phyloP scores from a whole-genome alignment of 345 rosid genomes.

The thale cress (Arabidopsis thaliana) region TAIR10.1 NC_003076.8:831501-832000 shows the following conservation, averaged over 20 bases:
- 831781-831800: constrained; percentile 8
- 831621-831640: neutral
- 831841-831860: constrained; percentile 10
- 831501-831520: neutral
- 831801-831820: constrained; percentile 14
- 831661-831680: neutral
- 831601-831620: neutral
- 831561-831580: neutral
- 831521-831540: neutral
- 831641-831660: neutral
- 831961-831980: neutral
- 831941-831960: neutral
- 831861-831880: neutral
- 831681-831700: neutral
- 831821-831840: constrained; percentile 17
- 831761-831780: constrained; percentile 35
- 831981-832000: neutral
- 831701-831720: neutral
- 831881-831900: constrained; percentile 5
- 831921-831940: neutral
- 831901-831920: neutral
- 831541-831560: neutral
- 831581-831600: neutral
- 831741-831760: constrained; percentile 3
- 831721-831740: neutral